A percentile compares a stretch with the other conserved stretches of the same genome.
phyloP scores from a whole-genome alignment of 164 flowering plant species.

The Litsea cubeba region DNA sequence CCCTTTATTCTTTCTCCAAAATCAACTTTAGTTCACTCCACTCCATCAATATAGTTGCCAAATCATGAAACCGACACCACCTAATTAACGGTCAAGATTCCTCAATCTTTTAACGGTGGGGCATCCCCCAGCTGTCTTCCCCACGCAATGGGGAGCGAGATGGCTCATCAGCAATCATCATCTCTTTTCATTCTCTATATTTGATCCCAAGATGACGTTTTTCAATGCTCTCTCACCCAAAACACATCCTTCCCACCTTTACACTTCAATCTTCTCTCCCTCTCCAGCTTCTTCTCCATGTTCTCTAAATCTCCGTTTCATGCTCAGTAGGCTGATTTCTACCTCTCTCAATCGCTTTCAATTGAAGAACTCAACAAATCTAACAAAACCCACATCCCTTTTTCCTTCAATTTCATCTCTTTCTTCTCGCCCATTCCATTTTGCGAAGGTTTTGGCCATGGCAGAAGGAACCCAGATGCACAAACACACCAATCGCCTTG shows the following conservation, averaged over 20 bases:
- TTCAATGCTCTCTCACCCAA: neutral
- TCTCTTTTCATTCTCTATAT: too few species aligned
- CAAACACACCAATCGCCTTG: slow-evolving; percentile 69
- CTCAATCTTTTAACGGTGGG: neutral
- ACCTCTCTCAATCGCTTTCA: slow-evolving; percentile 17
- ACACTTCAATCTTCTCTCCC: neutral
- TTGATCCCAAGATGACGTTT: neutral
- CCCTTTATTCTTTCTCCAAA: too few species aligned
- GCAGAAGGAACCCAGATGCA: slow-evolving; percentile 35
- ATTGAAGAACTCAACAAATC: slow-evolving; percentile 4
- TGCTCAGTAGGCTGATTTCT: slow-evolving; percentile 23
- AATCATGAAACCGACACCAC: too few species aligned
- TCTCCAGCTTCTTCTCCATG: neutral
- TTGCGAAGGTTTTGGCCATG: slow-evolving; percentile 49
- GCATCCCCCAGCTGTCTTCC: neutral
- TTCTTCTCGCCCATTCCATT: slow-evolving; percentile 27
- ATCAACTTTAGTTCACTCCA: too few species aligned
- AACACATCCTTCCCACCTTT: neutral
- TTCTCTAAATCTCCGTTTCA: slow-evolving; percentile 6
- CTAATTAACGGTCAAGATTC: too few species aligned
- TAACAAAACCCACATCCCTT: slow-evolving; percentile 1
- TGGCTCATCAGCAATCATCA: neutral
- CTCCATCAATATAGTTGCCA: too few species aligned
- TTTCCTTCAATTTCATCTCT: slow-evolving; percentile 12
- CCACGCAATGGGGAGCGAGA: neutral